Conservation (phyloP, 1,284 basidiomycete genomes). For the Pterula multifida region DNA sequence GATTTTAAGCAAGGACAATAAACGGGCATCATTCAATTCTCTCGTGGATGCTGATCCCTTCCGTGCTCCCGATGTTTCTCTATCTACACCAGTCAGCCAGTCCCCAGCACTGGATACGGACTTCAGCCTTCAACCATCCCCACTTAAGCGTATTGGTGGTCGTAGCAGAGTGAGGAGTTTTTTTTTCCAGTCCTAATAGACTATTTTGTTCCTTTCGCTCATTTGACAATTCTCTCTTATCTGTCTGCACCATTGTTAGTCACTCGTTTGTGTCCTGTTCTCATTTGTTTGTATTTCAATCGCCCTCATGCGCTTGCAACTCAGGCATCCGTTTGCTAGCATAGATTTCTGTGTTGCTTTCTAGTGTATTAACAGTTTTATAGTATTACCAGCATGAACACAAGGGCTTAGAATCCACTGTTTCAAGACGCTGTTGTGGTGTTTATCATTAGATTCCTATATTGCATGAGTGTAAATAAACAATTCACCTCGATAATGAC, state of each 20-base stretch:
- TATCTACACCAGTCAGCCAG: neutral
- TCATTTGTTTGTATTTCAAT: neutral
- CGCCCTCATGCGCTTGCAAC: neutral
- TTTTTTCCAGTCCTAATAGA: constrained; percentile 1
- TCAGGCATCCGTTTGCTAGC: too few relatives aligned
- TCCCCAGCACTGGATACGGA: neutral
- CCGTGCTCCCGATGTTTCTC: neutral
- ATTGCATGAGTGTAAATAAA: constrained; percentile 3
- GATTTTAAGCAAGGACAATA: neutral
- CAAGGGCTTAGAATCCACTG: constrained; percentile 51
- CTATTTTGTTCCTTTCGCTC: neutral
- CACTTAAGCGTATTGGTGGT: neutral
- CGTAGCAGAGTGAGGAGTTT: neutral
- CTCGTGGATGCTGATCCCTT: neutral
- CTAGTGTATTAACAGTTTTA: neutral
- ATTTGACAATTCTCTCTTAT: neutral
- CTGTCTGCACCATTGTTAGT: neutral
- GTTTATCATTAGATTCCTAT: constrained; percentile 4
- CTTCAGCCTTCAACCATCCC: neutral
- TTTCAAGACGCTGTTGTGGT: constrained; percentile 53
- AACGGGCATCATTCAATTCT: neutral
- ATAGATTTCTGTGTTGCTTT: neutral
- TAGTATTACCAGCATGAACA: constrained; percentile 54
- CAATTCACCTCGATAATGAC: constrained; percentile 67
- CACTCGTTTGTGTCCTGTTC: neutral